Evolutionary conservation across 2,329 filamentous ascomycete species (phyloP).

Genomic region (Colletotrichum coccodes): DNA sequence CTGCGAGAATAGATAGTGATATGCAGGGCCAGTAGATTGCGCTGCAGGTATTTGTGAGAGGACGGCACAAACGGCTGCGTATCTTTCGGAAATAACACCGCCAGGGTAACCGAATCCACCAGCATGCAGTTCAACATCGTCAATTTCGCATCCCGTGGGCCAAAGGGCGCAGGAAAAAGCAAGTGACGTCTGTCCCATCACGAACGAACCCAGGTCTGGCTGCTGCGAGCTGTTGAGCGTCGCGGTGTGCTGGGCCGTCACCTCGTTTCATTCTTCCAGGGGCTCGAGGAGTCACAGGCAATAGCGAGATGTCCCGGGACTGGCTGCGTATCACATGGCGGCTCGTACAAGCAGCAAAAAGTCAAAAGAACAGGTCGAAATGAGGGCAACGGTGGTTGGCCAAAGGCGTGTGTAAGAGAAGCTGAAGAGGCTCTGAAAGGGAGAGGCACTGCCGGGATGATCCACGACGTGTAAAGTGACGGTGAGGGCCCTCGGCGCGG

Average conservation of each 20-base stretch:
- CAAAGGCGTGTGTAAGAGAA: background rate
- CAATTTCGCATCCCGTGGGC: background rate
- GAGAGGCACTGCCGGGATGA: slow-evolving; percentile 19
- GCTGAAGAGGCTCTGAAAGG: slow-evolving; percentile 9
- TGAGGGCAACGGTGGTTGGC: slow-evolving; percentile 13
- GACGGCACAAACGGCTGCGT: slow-evolving; percentile 13
- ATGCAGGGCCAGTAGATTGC: slow-evolving; percentile 14
- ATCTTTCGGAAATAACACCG: slow-evolving; percentile 13
- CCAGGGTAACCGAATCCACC: background rate
- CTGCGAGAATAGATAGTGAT: background rate
- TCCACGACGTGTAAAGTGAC: slow-evolving; percentile 22
- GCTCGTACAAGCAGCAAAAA: slow-evolving; percentile 17
- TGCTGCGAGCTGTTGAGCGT: no score
- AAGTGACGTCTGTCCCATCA: background rate
- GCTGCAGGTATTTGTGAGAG: slow-evolving; percentile 12
- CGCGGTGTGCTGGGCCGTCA: background rate
- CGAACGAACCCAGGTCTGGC: no score
- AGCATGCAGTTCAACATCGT: background rate
- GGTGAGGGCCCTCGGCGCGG: slow-evolving; percentile 20
- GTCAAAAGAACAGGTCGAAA: slow-evolving; percentile 11
- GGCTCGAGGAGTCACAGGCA: background rate
- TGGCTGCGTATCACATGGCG: slow-evolving; percentile 17
- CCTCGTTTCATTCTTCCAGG: background rate
- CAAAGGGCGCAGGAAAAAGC: background rate
- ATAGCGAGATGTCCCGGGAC: background rate